Conservation (phyloP, 306 rosid genomes). For the Gillenia trifoliata region DNA sequence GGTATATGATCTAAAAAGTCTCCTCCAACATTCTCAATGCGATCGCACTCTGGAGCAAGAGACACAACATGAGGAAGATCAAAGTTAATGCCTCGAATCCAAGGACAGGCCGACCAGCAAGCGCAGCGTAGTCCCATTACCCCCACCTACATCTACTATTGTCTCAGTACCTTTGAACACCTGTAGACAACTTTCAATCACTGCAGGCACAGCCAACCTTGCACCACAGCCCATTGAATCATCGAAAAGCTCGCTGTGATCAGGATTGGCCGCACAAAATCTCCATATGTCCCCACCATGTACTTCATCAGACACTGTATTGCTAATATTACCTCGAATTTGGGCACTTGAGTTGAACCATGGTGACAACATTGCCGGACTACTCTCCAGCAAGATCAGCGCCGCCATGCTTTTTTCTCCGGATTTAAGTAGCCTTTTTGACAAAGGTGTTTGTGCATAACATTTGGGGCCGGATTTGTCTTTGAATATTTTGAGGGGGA, state of each 20-base stretch:
- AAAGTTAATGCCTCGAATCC: constrained; percentile 52
- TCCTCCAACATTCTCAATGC: constrained; percentile 50
- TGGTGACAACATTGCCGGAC: constrained; percentile 24
- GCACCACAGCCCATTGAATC: constrained; percentile 69
- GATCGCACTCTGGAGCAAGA: constrained; percentile 10
- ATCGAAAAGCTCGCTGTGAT: constrained; percentile 37
- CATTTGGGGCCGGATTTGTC: not conserved
- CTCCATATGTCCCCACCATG: constrained; percentile 57
- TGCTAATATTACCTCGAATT: constrained; percentile 2
- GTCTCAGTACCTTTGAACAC: constrained; percentile 36
- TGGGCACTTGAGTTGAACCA: constrained; percentile 27
- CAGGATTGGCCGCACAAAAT: constrained; percentile 24
- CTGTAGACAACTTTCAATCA: constrained; percentile 34
- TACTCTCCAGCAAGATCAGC: constrained; percentile 9
- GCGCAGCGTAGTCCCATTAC: constrained; percentile 46
- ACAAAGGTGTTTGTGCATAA: constrained; percentile 29
- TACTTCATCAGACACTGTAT: constrained; percentile 25
- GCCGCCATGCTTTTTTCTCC: constrained; percentile 28
- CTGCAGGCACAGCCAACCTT: constrained; percentile 21
- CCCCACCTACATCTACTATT: constrained; percentile 80
- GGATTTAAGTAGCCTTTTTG: constrained; percentile 9
- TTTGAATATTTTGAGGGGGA: constrained; percentile 37
- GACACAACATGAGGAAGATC: constrained; percentile 66
- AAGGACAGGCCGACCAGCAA: constrained; percentile 35
- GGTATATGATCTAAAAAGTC: constrained; percentile 69